These are phyloP conservation scores for Eucalyptus regnans DNA, from an alignment of 345 rosid species.

Conservation along the genomic window DNA sequence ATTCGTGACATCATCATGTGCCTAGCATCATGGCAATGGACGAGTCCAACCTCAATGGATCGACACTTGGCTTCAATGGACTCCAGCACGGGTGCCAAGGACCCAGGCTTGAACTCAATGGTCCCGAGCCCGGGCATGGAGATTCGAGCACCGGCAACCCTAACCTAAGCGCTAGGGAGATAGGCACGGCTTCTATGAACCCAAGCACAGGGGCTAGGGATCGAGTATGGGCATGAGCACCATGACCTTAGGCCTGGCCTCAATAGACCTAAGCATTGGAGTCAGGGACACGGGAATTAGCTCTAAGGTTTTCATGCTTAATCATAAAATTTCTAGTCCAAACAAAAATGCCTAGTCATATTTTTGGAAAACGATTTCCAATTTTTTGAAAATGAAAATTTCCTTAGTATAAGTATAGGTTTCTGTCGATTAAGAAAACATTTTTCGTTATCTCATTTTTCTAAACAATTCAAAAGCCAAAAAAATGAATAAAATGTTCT, in stretches of 20 bases:
- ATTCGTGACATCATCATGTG: neutral
- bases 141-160: neutral
- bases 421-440: fast-evolving
- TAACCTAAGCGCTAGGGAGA: neutral
- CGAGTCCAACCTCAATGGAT: fast-evolving
- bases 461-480: too few species aligned
- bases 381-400: too few species aligned
- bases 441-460: too few species aligned
- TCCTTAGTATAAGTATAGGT: too few species aligned
- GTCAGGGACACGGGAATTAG: neutral
- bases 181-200: fast-evolving
- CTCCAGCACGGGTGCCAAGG: fast-evolving
- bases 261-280: neutral
- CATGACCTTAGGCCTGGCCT: neutral
- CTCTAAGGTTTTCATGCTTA: neutral
- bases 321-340: neutral
- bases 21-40: neutral
- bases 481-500: too few species aligned
- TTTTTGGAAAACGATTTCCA: neutral
- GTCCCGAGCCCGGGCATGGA: neutral
- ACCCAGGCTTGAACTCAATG: neutral
- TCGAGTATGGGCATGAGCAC: neutral
- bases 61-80: neutral
- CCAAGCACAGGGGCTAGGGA: fast-evolving
- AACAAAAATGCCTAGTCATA: neutral